phyloP scores from a whole-genome alignment of 495 filamentous ascomycete genomes.

The Talaromyces adpressus region DNA sequence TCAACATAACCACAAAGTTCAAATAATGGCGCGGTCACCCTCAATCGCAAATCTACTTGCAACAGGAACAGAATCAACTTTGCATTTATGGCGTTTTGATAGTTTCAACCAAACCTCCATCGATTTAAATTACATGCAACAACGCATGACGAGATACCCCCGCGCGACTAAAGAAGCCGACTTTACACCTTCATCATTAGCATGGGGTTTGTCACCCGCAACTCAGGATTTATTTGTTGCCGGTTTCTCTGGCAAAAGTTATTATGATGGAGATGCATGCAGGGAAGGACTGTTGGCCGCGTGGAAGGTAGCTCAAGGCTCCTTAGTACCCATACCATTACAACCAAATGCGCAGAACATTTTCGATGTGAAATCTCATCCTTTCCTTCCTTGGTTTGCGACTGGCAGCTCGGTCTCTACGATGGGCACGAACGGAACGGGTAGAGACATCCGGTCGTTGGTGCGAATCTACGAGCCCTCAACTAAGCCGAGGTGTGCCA shows the following conservation, averaged over 20 bases:
- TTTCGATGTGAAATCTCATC: constrained; percentile 78
- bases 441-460: constrained; percentile 33
- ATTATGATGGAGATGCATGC: constrained; percentile 48
- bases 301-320: constrained; percentile 54
- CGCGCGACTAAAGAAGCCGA: constrained; percentile 46
- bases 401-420: constrained; percentile 50
- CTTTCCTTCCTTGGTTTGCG: constrained; percentile 47
- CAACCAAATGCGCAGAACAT: constrained; percentile 58
- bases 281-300: constrained; percentile 63
- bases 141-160: constrained; percentile 4
- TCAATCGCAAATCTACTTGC: constrained; percentile 37
- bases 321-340: constrained; percentile 35
- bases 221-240: constrained; percentile 59
- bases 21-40: constrained; percentile 57
- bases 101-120: constrained; percentile 8
- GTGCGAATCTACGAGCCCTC: constrained; percentile 46
- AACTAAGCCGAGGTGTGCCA: constrained; percentile 14
- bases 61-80: constrained; percentile 33
- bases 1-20: constrained; percentile 59
- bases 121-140: constrained; percentile 10
- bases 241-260: constrained; percentile 61
- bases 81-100: constrained; percentile 27
- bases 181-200: constrained; percentile 56
- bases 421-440: constrained; percentile 17
- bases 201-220: constrained; percentile 53